Conservation (phyloP, 495 filamentous ascomycete genomes). For the Daldinia loculata region DNA sequence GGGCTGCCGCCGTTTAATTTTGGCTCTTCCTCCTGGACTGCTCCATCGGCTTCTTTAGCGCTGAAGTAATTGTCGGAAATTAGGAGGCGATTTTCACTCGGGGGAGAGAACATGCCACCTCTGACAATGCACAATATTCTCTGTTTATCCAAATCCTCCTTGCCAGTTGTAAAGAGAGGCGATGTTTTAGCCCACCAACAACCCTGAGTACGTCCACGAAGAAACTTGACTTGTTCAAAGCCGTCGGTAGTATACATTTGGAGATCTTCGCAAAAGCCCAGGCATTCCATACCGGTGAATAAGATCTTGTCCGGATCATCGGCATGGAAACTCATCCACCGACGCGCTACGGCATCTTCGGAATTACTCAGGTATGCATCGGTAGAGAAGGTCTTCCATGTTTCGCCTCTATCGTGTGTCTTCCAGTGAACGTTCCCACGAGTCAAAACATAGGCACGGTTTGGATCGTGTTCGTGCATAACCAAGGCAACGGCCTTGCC, state of each 20-base stretch:
- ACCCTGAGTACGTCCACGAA: constrained; percentile 70
- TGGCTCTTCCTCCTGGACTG: constrained; percentile 70
- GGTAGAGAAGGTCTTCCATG: constrained; percentile 77
- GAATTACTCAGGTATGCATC: constrained; percentile 55
- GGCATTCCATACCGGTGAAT: constrained; percentile 77
- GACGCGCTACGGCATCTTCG: constrained; percentile 50
- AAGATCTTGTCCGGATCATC: constrained; percentile 81
- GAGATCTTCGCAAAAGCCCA: constrained; percentile 62
- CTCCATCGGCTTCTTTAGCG: constrained; percentile 55
- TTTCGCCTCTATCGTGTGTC: constrained; percentile 79
- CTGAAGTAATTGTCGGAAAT: constrained; percentile 82
- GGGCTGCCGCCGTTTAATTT: constrained; percentile 75
- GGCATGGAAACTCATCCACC: constrained; percentile 77
- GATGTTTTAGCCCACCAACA: constrained; percentile 87
- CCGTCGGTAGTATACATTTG: constrained; percentile 85
- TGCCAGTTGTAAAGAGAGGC: constrained; percentile 72
- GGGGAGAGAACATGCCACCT: constrained; percentile 68
- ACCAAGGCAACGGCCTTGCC: constrained; percentile 66
- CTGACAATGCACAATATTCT: constrained; percentile 82
- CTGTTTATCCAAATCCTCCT: constrained; percentile 65
- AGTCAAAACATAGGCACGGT: constrained; percentile 81
- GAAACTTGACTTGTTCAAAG: constrained; percentile 69
- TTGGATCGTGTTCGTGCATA: constrained; percentile 78
- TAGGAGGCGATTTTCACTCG: constrained; percentile 74
- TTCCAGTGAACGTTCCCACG: constrained; percentile 73